Base-by-base conservation (phyloP, 2,329 filamentous ascomycete species). In the Phoma sp. region DNA sequence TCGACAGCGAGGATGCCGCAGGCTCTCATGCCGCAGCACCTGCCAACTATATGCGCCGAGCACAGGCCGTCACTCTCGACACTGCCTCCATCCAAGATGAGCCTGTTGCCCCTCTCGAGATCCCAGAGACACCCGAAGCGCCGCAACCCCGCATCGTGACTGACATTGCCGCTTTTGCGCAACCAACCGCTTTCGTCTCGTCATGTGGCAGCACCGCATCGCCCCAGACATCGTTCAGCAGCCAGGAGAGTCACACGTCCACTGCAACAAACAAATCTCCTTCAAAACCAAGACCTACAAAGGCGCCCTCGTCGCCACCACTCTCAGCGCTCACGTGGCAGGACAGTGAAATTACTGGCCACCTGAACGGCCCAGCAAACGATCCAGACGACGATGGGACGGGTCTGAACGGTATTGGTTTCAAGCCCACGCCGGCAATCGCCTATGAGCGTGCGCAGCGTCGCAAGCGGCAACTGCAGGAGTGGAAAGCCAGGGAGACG, bases 361-460 rank as follows among this genome's bases (percentile, higher is more conserved):
- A 86, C 62, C 68, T 79, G 29, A 75, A 74, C 18, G 78, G 82
- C 46, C 78, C 72, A 3, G 62, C 79, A 3, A 78, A 74, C 4
- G 82, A 85, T 48, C 81, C 82, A 6, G 81, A 80, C 35, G 85
- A 87, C 64, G 85, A 88, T 66, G 84, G 85, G 3, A 83, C 83
- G 49, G 85, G 85, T 4, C 81, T 87, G 58, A 87, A 88, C 62
- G 85, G 85, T 1, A 79, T 88, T 51, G 85, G 85, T 0, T 88
- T 87, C 69, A 80, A 79, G 54, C 85, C 85, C 3, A 87, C 84
- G 2, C 79, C 84, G 13, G 82, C 83, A 36, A 80, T 85, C 27
- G 84, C 83, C 1, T 82, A 82, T 72, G 80, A 80, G 13, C 74
- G 85, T 42, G 78, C 79, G 37, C 81, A 84, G 67, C 81, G 78